These are phyloP conservation scores for Physaria fendleri DNA, from an alignment of 345 rosid genomes.

Conservation along the genomic window DNA sequence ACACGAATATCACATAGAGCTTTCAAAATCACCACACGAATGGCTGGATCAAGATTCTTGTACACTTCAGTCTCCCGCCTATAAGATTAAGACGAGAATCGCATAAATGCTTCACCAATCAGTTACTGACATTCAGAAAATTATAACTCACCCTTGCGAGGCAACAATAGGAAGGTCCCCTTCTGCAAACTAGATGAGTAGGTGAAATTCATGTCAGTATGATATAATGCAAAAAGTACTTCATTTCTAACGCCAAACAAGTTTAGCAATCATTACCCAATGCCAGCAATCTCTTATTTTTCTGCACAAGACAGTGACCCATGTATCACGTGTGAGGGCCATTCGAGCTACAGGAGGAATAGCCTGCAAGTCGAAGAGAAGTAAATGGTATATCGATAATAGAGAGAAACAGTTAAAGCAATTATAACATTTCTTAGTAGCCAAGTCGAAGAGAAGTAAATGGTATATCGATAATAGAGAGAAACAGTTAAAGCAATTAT, in stretches of 20 bases:
- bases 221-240: conserved; percentile 3
- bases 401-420: not conserved
- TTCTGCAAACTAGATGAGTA: conserved; percentile 74
- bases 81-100: conserved; percentile 24
- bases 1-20: conserved; percentile 97
- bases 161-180: conserved; percentile 97
- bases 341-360: conserved; percentile 88
- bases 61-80: conserved; percentile 80
- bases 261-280: conserved; percentile 59
- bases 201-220: conserved; percentile 25
- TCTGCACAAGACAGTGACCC: conserved; percentile 97
- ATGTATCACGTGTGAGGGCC: conserved; percentile 97
- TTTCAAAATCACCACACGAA: conserved; percentile 92
- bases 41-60: conserved; percentile 85
- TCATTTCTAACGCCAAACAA: conserved; percentile 19
- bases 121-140: conserved; percentile 8
- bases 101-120: conserved; percentile 18
- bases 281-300: conserved; percentile 99
- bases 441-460: not conserved
- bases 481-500: not conserved
- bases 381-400: not conserved
- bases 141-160: conserved; percentile 81
- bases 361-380: conserved; percentile 43
- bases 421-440: conserved; percentile 3
- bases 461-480: not conserved